Evolutionary conservation across 2,329 filamentous ascomycete species (phyloP), one percentile per base, ranked within the genome.

Genomic region (Penicillium sp.): DNA sequence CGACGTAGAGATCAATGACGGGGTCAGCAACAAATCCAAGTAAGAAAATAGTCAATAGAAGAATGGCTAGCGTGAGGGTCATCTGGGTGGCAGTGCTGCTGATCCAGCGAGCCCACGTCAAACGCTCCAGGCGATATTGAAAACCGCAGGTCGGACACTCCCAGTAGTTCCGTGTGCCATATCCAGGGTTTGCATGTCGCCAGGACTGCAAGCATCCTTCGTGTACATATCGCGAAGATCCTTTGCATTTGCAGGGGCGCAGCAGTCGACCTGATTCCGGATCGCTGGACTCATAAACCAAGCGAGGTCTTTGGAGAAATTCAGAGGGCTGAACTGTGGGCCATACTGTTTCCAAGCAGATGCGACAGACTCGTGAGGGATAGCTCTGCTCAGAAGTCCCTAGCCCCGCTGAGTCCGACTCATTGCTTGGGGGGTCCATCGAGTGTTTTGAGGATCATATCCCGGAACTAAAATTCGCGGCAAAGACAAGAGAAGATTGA

Each of bases 11-110:
- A 66, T 92, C 90, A 73, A 98, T 88, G 58, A 98, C 91, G 1
- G 93, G 93, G 74, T 98, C 93, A 58, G 93, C 93, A 63, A 98
- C 77, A 68, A 97, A 98, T 43, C 95, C 95, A 55, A 98, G 85
- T 0, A 90, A 39, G 69, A 96, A 98, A 26, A 96, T 82, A 51
- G 87, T 83, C 44, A 87, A 60, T 35, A 91, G 56, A 62, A 97
- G 84, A 61, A 96, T 89, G 21, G 81, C 49, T 2, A 90, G 64
- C 0, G 93, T 97, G 65, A 98, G 78, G 1, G 77, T 71, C 29
- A 91, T 78, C 69, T 96, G 89, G 4, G 89, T 81, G 54, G 83
- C 73, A 63, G 82, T 82, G 77, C 87, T 90, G 70, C 84, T 85
- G 50, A 92, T 79, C 76, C 87, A 86, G 29, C 84, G 83, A 24